Base-by-base conservation (phyloP, 2,329 filamentous ascomycete species). In the Colletotrichum acutatum region DNA sequence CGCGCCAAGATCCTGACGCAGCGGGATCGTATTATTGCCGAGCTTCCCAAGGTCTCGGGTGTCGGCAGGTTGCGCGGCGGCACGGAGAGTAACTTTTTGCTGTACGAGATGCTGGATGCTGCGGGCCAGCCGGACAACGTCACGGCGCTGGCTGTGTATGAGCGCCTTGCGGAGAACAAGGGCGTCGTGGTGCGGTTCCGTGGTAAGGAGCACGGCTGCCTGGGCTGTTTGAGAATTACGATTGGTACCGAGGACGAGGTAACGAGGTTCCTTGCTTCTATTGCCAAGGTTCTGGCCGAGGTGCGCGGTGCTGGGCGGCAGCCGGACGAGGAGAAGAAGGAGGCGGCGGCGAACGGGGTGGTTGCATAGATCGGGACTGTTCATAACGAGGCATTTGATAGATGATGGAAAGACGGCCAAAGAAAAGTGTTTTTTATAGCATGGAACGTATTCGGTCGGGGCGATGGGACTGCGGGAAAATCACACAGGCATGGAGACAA, bases 151-250 rank as follows among this genome's bases (percentile, higher is more conserved):
- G 90, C 90, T 12, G 93, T 96, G 8, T 99, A 99, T 82, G 91
- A 97, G 84, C 87, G 86, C 34, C 87, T 99, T 78, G 97, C 97
- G 0, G 95, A 97, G 86, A 89, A 91, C 53, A 92, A 91, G 80
- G 95, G 96, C 0, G 96, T 99, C 0, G 95, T 99, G 7, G 96
- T 98, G 4, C 88, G 97, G 66, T 99, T 98, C 83, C 88, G 97
- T 77, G 97, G 97, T 60, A 97, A 95, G 84, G 97, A 99, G 86
- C 87, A 93, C 76, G 96, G 95, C 5, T 99, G 97, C 80, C 82
- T 92, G 54, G 97, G 96, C 0, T 98, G 96, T 79, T 83, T 99
- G 81, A 90, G 97, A 68, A 94, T 98, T 76, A 99, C 97, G 0
- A 91, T 99, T 14, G 97, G 97, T 19, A 98, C 96, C 0, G 94